These are phyloP conservation scores for Hymenoscyphus fraxineus DNA, from an alignment of 2,329 filamentous ascomycete genomes.

Conservation along the genomic window DNA sequence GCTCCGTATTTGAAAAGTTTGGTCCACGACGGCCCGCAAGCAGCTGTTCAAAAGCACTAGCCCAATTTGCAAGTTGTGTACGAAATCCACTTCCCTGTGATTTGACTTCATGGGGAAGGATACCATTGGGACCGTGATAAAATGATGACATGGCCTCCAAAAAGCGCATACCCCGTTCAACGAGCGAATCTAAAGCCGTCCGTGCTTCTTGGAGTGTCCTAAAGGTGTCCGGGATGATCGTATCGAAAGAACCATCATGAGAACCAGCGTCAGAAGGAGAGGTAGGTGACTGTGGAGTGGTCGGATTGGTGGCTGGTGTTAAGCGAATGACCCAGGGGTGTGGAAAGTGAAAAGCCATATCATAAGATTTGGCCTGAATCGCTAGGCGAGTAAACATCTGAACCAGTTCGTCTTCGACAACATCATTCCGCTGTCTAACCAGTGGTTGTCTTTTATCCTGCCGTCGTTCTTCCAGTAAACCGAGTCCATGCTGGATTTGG, in stretches of 20 bases:
- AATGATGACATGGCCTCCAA: constrained; percentile 51
- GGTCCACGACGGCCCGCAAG: constrained; percentile 45
- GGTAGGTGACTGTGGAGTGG: constrained; percentile 35
- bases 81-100: constrained; percentile 40
- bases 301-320: constrained; percentile 35
- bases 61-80: constrained; percentile 52
- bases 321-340: constrained; percentile 57
- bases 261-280: constrained; percentile 40
- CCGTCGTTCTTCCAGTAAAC: constrained; percentile 51
- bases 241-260: constrained; percentile 17
- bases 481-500: constrained; percentile 58
- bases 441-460: constrained; percentile 40
- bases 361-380: constrained; percentile 64
- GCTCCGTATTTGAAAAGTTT: constrained; percentile 49
- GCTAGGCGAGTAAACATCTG: constrained; percentile 62
- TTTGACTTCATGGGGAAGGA: constrained; percentile 38
- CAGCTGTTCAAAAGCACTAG: constrained; percentile 52
- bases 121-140: constrained; percentile 44
- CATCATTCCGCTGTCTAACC: constrained; percentile 22
- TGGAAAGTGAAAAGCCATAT: constrained; percentile 65
- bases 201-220: constrained; percentile 51
- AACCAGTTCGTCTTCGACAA: constrained; percentile 49
- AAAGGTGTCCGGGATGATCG: constrained; percentile 38
- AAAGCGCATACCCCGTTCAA: constrained; percentile 55
- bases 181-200: constrained; percentile 52